phyloP scores from a whole-genome alignment of 345 rosid species.

The Rhodamnia argentea region DNA sequence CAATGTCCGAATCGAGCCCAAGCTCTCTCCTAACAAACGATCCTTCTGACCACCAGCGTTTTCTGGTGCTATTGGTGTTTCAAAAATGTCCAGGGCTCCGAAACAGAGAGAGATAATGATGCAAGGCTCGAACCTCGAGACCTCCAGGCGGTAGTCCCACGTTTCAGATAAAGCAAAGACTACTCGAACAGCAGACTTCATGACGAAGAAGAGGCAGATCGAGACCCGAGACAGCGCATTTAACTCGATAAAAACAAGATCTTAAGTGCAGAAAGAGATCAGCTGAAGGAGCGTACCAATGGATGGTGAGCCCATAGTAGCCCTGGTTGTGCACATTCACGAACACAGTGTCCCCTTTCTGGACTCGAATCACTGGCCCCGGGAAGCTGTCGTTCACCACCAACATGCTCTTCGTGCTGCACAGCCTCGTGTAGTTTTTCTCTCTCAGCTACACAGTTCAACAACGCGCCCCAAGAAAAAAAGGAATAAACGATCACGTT shows the following conservation, averaged over 20 bases:
- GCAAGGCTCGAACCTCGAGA: background rate
- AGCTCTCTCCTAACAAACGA: background rate
- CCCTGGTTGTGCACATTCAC: constrained; percentile 4
- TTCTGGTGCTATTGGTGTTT: background rate
- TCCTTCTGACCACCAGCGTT: background rate
- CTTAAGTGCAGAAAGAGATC: no score
- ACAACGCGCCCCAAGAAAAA: background rate
- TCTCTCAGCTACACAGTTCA: background rate
- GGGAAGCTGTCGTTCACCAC: constrained; percentile 8
- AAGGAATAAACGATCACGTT: background rate
- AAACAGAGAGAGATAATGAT: background rate
- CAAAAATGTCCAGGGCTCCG: background rate
- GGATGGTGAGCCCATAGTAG: background rate
- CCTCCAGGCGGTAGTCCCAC: background rate
- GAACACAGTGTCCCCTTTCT: constrained; percentile 3
- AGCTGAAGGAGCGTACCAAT: background rate
- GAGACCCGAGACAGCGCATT: background rate
- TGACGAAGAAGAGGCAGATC: background rate
- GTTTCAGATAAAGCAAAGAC: background rate
- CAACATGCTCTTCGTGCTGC: constrained; percentile 7
- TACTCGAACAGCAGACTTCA: background rate
- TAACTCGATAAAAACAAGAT: background rate
- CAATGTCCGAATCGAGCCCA: background rate
- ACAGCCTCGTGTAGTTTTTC: constrained; percentile 4
- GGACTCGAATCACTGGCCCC: constrained; percentile 3